Evolutionary conservation across 2,329 filamentous ascomycete species (phyloP), one percentile per base, ranked within the genome.

Genomic region (Drechslerella dactyloides): DNA sequence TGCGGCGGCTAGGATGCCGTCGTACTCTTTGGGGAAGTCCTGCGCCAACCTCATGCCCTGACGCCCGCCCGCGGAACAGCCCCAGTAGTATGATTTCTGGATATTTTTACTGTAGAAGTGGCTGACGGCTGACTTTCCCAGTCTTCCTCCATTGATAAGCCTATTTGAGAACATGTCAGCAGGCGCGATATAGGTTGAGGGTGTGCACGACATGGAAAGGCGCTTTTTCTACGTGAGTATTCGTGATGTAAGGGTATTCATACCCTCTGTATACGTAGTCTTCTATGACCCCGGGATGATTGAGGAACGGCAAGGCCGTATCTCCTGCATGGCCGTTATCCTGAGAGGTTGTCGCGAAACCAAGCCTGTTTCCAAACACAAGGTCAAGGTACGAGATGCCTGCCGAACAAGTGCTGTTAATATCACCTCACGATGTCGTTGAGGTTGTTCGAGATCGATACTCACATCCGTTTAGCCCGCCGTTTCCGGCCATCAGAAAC

Each of bases 41-140:
- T 83, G 79, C 2, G 80, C 78, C 1, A 80, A 80, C 70, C 82
- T 82, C 60, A 82, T 77, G 44, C 82, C 82, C 74, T 83, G 81
- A 17, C 80, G 78, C 24, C 82, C 82, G 65, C 82, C 82, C 24
- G 80, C 81, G 1, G 81, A 82, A 76, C 82, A 83, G 24, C 81
- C 82, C 6, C 81, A 75, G 73, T 81, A 83, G 77, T 83, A 83
- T 19, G 80, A 80, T 68, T 84, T 83, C 8, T 19, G 30, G 2
- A 66, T 59, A 0, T 6, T 37, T 1, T 8, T 30, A 0, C 24
- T 30, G 37, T 74, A 74, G n/a, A 73, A 74, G 30, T 44, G 17
- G n/a, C 30, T 50, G 2, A 69, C 44, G 1, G 40, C 68, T 7
- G 15, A 48, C 30, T 64, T 63, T 11, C 60, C 58, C 27, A 59